Conservation (phyloP, 371 early-diverging fungal species). For the Chytridium lagenaria region DNA sequence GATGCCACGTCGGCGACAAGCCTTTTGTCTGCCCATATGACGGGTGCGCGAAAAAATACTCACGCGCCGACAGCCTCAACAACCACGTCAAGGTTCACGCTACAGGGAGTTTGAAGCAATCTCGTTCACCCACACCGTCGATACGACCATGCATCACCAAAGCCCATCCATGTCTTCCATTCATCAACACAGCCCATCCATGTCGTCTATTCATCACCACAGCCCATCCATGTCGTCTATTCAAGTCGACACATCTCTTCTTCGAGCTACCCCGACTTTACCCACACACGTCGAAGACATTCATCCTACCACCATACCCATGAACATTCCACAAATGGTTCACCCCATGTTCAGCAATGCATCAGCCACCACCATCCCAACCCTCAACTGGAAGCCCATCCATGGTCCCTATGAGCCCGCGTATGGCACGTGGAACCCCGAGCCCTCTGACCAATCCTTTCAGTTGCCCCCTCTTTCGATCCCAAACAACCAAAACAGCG, state of each 20-base stretch:
- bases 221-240: background rate
- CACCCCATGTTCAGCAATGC: background rate
- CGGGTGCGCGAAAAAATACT: conserved; percentile 78
- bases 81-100: conserved; percentile 52
- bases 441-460: no score
- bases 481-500: background rate
- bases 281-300: no score
- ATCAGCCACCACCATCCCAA: background rate
- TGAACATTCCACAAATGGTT: background rate
- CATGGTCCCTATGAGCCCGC: no score
- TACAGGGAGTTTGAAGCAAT: no score
- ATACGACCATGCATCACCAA: background rate
- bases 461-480: background rate
- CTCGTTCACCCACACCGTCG: no score
- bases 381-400: background rate
- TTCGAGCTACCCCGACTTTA: no score
- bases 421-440: no score
- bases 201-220: background rate
- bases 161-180: background rate
- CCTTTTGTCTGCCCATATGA: conserved; percentile 53
- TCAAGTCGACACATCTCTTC: no score
- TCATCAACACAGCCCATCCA: background rate
- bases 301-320: background rate
- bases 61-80: conserved; percentile 78
- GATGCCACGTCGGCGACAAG: conserved; percentile 51